Base-by-base conservation (phyloP, 176 grass and related monocot species). In the Pharus latifolius region DNA sequence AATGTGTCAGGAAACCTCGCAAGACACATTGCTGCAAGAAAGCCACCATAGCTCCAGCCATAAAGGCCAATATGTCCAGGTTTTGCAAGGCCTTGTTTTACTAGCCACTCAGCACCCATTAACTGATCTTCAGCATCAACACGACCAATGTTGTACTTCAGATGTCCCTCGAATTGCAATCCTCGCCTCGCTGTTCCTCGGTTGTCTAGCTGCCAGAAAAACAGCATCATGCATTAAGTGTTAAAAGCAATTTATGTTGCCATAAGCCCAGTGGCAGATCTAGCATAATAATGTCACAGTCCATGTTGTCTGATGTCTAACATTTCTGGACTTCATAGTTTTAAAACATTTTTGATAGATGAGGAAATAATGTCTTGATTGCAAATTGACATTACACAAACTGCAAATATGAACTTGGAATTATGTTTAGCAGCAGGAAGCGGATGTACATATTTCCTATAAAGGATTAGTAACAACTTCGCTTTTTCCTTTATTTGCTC, bases 31-130 rank as follows among this genome's bases (percentile, higher is more conserved):
- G 96, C 96, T n/a, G 96, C 86, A 46, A 99, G 90, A 65, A 94
- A 99, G 22, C 96, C 96, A 17, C 96, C 96, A 9, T 95, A 99
- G 38, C 96, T 99, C 96, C 96, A 99, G 48, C 96, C 96, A 18
- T 95, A 94, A 23, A 99, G 74, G 42, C 96, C 96, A n/a, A 99
- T 88, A 67, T 99, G 96, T 26, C 77, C 90, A 60, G 81, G 81
- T 77, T 86, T 83, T 37, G 96, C 90, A n/a, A 99, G 82, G 18
- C 96, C 96, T 63, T 91, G 72, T 14, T 76, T 82, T 75, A 95
- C 81, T 58, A 99, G 81, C 96, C 96, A 99, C 53, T 99, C 87
- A 11, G 88, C 87, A n/a, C 96, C 96, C 7, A 64, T 63, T 46
- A 99, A 63, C 60, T 99, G 96, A 81, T 99, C 96, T 30, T 99